Evolutionary conservation across 306 rosid genomes (phyloP).

Genomic region (Psophocarpus tetragonolobus): DNA sequence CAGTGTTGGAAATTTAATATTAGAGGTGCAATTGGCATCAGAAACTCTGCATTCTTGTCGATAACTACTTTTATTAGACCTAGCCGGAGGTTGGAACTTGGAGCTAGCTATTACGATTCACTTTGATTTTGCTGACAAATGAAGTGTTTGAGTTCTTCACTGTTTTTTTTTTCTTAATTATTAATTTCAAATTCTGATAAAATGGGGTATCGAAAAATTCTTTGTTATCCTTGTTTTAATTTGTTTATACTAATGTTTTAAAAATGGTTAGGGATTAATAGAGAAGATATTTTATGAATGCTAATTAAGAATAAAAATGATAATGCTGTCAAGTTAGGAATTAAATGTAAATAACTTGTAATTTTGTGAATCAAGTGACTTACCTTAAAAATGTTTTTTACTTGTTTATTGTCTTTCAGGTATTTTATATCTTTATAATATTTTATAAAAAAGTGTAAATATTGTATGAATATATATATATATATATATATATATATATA

Average conservation of each 20-base stretch:
- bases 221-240: too few relatives aligned
- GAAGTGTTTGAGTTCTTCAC: background rate
- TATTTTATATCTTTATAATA: background rate
- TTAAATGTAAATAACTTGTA: background rate
- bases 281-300: conserved; percentile 19
- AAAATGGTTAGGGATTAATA: background rate
- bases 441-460: background rate
- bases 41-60: conserved; percentile 35
- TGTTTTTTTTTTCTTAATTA: background rate
- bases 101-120: conserved; percentile 44
- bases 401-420: too few relatives aligned
- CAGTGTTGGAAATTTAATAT: conserved; percentile 24
- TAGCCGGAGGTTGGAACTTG: conserved; percentile 73
- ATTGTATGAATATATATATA: too few relatives aligned
- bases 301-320: background rate
- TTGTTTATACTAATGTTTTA: too few relatives aligned
- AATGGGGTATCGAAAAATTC: background rate
- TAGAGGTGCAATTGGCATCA: conserved; percentile 33
- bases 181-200: background rate
- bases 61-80: conserved; percentile 28
- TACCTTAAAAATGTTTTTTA: background rate
- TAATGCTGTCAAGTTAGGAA: background rate
- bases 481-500: too few relatives aligned
- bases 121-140: conserved; percentile 37
- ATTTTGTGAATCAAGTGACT: background rate